Percentiles rank a stretch among this genome's conserved stretches.
phyloP scores from a whole-genome alignment of 306 rosid species.

The Alnus glutinosa region DNA sequence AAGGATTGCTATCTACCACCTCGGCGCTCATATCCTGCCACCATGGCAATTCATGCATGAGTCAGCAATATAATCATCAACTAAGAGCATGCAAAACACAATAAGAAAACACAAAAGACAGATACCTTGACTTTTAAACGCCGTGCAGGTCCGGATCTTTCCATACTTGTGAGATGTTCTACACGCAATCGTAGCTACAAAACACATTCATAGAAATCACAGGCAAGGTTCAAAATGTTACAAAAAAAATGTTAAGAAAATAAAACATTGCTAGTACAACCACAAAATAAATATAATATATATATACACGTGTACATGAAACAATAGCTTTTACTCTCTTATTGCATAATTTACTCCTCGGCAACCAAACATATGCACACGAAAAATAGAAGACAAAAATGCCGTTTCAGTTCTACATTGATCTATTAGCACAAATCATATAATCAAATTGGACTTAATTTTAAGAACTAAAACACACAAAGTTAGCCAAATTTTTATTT shows the following conservation, averaged over 20 bases:
- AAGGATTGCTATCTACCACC: slow-evolving; percentile 95
- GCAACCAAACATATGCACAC: neutral
- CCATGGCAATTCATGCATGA: slow-evolving; percentile 17
- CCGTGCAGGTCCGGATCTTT: slow-evolving; percentile 50
- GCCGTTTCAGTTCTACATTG: neutral
- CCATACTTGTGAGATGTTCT: slow-evolving; percentile 57
- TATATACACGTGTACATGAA: neutral
- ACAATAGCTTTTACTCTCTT: neutral
- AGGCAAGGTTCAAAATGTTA: neutral
- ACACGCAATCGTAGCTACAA: slow-evolving; percentile 69
- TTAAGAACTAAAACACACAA: neutral
- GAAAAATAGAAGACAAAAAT: neutral
- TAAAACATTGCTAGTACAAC: neutral
- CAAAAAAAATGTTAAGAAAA: neutral
- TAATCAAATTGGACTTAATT: neutral
- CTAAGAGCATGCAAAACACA: slow-evolving; percentile 15
- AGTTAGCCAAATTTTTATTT: neutral
- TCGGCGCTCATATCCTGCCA: slow-evolving; percentile 96
- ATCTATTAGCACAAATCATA: neutral
- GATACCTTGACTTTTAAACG: slow-evolving; percentile 82
- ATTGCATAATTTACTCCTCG: neutral
- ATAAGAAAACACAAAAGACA: neutral
- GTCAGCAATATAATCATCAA: slow-evolving; percentile 6
- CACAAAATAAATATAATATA: neutral
- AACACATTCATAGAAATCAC: slow-evolving; percentile 15